These are phyloP conservation scores for Dunaliella sp. DNA, from an alignment of 139 green algal genomes.

Conservation along the genomic window DNA sequence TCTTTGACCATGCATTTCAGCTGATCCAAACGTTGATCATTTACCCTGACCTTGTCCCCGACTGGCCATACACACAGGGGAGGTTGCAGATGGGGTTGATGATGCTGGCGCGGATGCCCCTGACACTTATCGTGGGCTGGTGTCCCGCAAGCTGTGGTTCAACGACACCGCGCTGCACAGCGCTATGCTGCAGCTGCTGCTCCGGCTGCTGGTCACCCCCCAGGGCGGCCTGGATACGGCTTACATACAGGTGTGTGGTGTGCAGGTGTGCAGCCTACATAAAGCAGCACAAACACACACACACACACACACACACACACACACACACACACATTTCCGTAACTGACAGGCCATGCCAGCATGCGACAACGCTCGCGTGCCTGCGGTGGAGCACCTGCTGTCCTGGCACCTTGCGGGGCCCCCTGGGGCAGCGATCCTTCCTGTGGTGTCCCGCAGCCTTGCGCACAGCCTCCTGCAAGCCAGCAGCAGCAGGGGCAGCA, in stretches of 20 bases:
- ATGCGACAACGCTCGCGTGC: constrained; percentile 47
- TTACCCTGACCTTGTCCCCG: too few species aligned
- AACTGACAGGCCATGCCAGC: constrained; percentile 33
- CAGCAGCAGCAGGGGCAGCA: too few species aligned
- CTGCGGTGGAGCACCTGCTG: constrained; percentile 43
- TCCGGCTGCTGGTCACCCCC: constrained; percentile 49
- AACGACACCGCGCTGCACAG: constrained; percentile 46
- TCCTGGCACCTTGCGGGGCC: constrained; percentile 22
- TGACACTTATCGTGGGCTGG: neutral
- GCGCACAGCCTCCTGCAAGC: neutral
- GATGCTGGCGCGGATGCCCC: neutral
- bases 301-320: neutral
- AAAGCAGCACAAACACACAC: too few species aligned
- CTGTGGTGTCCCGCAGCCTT: neutral
- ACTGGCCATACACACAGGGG: too few species aligned
- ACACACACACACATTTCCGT: constrained; percentile 23
- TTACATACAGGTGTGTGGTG: constrained; percentile 32
- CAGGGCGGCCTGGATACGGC: constrained; percentile 40
- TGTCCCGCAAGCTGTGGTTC: constrained; percentile 22
- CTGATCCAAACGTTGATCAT: too few species aligned
- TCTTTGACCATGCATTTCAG: too few species aligned
- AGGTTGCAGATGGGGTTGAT: too few species aligned
- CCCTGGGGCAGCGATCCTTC: constrained; percentile 19
- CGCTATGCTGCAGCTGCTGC: constrained; percentile 48
- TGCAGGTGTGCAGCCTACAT: too few species aligned